Conservation (phyloP, 768 basidiomycete species). For the Rhodosporidiobolus sp. region DNA sequence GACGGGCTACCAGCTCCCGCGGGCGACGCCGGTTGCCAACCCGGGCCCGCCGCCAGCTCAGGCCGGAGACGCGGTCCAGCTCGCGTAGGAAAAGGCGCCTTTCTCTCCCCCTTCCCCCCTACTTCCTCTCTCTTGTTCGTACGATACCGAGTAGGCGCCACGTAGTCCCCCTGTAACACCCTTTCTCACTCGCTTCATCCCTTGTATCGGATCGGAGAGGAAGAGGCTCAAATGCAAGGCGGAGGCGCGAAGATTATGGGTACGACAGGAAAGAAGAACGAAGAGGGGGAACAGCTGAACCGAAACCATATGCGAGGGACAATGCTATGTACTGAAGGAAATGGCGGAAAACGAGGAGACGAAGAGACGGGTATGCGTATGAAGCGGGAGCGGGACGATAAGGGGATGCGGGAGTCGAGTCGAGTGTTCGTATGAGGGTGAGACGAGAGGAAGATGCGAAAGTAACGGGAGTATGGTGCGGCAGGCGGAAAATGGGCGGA, state of each 20-base stretch:
- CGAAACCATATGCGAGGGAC: neutral
- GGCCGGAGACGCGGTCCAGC: slow-evolving; percentile 4
- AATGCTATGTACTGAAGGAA: neutral
- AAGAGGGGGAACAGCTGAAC: neutral
- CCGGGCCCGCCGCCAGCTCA: slow-evolving; percentile 15
- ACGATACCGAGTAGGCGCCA: too few relatives aligned
- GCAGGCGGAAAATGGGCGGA: neutral
- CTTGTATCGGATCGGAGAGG: too few relatives aligned
- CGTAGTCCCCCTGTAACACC: too few relatives aligned
- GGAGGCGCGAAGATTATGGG: too few relatives aligned
- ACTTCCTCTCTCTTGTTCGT: neutral
- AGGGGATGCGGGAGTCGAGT: too few relatives aligned
- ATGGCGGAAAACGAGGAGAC: neutral
- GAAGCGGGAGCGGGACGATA: too few relatives aligned
- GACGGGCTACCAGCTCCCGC: neutral
- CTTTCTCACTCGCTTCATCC: too few relatives aligned
- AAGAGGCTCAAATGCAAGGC: too few relatives aligned
- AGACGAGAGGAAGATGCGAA: neutral
- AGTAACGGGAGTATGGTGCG: neutral
- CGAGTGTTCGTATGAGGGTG: neutral
- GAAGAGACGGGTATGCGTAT: neutral
- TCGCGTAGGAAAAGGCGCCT: neutral
- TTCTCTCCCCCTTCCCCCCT: too few relatives aligned
- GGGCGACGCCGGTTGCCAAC: slow-evolving; percentile 4
- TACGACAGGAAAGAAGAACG: too few relatives aligned